These are phyloP conservation scores for Olyra latifolia DNA, from an alignment of 176 grass and related monocot species.

Conservation along the genomic window DNA sequence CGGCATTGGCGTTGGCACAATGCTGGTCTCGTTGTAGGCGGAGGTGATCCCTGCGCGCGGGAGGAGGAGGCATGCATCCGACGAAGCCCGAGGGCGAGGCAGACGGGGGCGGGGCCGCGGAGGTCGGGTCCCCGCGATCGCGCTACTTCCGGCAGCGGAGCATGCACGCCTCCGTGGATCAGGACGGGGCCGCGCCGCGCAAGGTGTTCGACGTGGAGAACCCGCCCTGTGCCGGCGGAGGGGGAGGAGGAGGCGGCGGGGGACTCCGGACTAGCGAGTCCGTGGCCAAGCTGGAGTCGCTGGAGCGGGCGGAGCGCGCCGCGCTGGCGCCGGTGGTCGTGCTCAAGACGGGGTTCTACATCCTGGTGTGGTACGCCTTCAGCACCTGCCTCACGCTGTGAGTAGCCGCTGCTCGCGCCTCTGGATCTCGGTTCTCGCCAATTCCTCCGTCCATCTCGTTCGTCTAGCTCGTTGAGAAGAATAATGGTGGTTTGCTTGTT, in stretches of 20 bases:
- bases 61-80: constrained; percentile 33
- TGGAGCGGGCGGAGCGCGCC: constrained; percentile 59
- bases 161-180: constrained; percentile 46
- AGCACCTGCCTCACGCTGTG: constrained; percentile 99
- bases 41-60: not conserved
- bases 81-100: constrained; percentile 34
- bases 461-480: not conserved
- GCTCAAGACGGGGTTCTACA: constrained; percentile 76
- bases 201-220: constrained; percentile 74
- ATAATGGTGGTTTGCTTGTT: not conserved
- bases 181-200: constrained; percentile 29
- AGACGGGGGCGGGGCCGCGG: constrained; percentile 21
- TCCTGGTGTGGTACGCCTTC: constrained; percentile 95
- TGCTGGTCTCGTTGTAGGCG: constrained; percentile 28
- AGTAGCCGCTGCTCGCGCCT: constrained; percentile 26
- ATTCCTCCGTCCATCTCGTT: not conserved
- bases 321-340: constrained; percentile 61
- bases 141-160: constrained; percentile 68
- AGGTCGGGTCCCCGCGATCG: constrained; percentile 56
- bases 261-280: constrained; percentile 70
- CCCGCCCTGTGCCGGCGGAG: not conserved
- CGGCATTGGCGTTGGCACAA: constrained; percentile 15
- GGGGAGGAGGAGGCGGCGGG: not conserved
- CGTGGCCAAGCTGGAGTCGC: constrained; percentile 78
- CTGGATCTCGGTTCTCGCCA: constrained; percentile 19